Evolutionary conservation across 2,329 filamentous ascomycete genomes (phyloP).

Genomic region (Aspergillus phoenicis): DNA sequence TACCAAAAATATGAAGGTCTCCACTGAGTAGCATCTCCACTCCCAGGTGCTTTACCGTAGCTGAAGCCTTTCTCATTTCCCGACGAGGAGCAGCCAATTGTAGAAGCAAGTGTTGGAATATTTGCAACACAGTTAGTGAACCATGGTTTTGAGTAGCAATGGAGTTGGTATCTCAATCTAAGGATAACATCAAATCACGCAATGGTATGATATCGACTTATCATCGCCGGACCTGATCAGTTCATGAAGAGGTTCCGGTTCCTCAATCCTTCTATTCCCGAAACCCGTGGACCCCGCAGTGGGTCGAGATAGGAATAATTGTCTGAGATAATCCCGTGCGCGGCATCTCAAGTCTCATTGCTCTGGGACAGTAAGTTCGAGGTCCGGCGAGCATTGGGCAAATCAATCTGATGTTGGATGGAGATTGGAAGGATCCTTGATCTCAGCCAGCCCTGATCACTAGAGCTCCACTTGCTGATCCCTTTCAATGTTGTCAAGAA

Average conservation of each 20-base stretch:
- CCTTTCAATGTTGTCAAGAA: not conserved
- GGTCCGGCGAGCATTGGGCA: not conserved
- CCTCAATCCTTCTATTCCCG: not conserved
- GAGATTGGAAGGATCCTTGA: not conserved
- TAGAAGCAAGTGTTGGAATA: not conserved
- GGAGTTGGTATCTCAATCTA: not conserved
- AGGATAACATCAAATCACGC: not conserved
- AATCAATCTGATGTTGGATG: not conserved
- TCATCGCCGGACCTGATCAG: not conserved
- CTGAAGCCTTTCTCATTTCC: not conserved
- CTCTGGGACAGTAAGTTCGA: not conserved
- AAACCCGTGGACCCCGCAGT: constrained; percentile 8
- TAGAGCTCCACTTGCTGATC: not conserved
- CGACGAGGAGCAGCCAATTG: not conserved
- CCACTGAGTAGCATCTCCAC: not conserved
- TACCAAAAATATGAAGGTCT: not conserved
- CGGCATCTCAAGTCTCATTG: not conserved
- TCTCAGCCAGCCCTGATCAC: not conserved
- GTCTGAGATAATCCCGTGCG: constrained; percentile 6
- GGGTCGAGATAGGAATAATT: constrained; percentile 8
- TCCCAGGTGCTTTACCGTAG: not conserved
- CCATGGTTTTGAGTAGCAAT: not conserved
- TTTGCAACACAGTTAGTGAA: no score
- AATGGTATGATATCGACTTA: not conserved
- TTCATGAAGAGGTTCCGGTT: not conserved